Conservation (phyloP, 768 basidiomycete species). For the Lenzites betulinus region DNA sequence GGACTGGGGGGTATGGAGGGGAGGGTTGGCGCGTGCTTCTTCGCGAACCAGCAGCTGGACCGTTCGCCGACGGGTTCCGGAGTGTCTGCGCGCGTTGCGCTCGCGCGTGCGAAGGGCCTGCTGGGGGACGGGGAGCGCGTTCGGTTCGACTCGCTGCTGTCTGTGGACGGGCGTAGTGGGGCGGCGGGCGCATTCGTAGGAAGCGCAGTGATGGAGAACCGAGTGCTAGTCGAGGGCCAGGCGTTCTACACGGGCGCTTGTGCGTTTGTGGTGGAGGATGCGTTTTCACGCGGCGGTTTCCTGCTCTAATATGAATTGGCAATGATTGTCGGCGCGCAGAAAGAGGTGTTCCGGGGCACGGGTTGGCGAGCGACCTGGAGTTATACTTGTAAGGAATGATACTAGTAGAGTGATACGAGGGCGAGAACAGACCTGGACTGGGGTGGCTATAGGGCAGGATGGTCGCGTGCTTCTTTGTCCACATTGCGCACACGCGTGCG, state of each 20-base stretch:
- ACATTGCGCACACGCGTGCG: conserved; percentile 39
- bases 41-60: conserved; percentile 43
- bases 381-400: conserved; percentile 43
- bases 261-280: conserved; percentile 24
- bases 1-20: conserved; percentile 22
- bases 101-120: conserved; percentile 36
- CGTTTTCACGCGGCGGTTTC: conserved; percentile 19
- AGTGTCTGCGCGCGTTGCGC: conserved; percentile 41
- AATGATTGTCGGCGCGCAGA: conserved; percentile 27
- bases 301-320: conserved; percentile 19
- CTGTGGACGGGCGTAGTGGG: conserved; percentile 23
- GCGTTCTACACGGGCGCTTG: conserved; percentile 37
- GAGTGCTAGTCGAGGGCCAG: conserved; percentile 34
- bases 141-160: conserved; percentile 38
- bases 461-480: conserved; percentile 42
- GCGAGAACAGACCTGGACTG: conserved; percentile 16
- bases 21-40: conserved; percentile 36
- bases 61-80: conserved; percentile 43
- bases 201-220: conserved; percentile 9
- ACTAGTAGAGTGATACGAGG: conserved; percentile 36
- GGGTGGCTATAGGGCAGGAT: conserved; percentile 20
- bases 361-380: conserved; percentile 35
- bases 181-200: conserved; percentile 21
- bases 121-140: conserved; percentile 32
- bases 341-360: conserved; percentile 33